Base-by-base conservation (phyloP, 2,329 filamentous ascomycete genomes). In the Cytospora piceae region DNA sequence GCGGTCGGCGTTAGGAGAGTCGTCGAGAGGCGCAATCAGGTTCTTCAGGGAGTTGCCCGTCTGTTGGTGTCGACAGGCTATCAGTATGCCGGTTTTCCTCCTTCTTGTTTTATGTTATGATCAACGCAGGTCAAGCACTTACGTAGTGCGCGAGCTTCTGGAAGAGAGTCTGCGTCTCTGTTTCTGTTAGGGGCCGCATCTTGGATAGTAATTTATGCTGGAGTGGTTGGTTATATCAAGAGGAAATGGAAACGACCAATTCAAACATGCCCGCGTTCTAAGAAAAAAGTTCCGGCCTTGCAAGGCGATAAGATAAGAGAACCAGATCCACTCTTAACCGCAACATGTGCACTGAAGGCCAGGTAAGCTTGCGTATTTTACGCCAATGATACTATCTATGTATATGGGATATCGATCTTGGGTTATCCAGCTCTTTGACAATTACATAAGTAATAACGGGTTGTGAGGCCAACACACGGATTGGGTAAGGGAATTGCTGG, bases 131-230 rank as follows among this genome's bases (percentile, higher is more conserved):
- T 11, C 14, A 20, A 9, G 27, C 20, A 56, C 63, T 20, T 65
- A 65, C 63, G 82, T 98, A 99, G 78, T 93, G 92, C 66, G 95
- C 95, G 51, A 99, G 87, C 82, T 98, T 97, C 72, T 90, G 87
- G 79, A 97, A 96, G 73, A 97, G 87, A 1, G 90, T 91, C 77
- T 91, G 87, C 66, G 89, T 91, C 80, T 93, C 90, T 74, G 82
- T 79, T 77, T 93, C 93, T 64, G 93, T 95, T 71, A 97, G 87
- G 61, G 90, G 87, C 64, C 93, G 87, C 92, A 96, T 96, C 56
- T 73, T 86, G 72, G 61, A 58, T n/a, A 31, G 11, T 22, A 5
- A 9, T 46, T n/a, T 53, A 2, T 53, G 31, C 17, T 46, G 29
- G 58, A 49, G 31, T 34, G 20, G 46, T 37, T n/a, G 49, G 46